Evolutionary conservation across 148 eudicot species (phyloP).

Genomic region (Vaccinium darrowii): DNA sequence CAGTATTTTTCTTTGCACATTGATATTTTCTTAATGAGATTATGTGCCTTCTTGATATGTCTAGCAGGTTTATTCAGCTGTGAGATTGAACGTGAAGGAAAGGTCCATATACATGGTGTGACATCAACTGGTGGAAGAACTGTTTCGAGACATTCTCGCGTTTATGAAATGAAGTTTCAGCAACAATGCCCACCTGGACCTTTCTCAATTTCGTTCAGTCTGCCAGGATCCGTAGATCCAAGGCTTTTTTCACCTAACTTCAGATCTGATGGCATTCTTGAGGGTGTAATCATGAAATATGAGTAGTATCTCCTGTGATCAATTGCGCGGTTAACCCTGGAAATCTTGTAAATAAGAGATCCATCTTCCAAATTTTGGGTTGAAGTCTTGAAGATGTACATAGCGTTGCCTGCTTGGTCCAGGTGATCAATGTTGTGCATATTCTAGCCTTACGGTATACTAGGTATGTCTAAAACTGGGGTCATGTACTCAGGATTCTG

Average conservation of each 20-base stretch:
- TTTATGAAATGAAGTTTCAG: slow-evolving; percentile 39
- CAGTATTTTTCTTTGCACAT: background rate
- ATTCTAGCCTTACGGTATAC: background rate
- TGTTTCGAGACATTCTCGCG: slow-evolving; percentile 39
- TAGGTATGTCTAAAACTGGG: background rate
- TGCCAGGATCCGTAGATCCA: slow-evolving; percentile 48
- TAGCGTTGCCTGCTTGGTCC: background rate
- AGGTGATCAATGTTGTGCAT: background rate
- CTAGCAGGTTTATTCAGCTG: slow-evolving; percentile 71
- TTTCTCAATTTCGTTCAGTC: slow-evolving; percentile 35
- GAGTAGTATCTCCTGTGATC: slow-evolving; percentile 13
- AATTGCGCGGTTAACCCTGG: background rate
- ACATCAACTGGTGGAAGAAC: slow-evolving; percentile 49
- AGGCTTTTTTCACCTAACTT: slow-evolving; percentile 39
- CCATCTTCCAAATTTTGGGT: background rate
- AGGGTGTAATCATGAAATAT: slow-evolving; percentile 35
- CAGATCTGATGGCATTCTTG: slow-evolving; percentile 43
- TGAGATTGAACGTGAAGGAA: slow-evolving; percentile 76
- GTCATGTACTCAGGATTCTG: background rate
- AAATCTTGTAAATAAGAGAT: background rate
- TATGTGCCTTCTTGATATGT: background rate
- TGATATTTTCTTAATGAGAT: background rate
- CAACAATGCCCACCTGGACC: slow-evolving; percentile 47
- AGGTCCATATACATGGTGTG: slow-evolving; percentile 52
- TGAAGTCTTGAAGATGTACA: background rate